Base-by-base conservation (phyloP, 441 rosid species). In the Syzygium syzygioides region DNA sequence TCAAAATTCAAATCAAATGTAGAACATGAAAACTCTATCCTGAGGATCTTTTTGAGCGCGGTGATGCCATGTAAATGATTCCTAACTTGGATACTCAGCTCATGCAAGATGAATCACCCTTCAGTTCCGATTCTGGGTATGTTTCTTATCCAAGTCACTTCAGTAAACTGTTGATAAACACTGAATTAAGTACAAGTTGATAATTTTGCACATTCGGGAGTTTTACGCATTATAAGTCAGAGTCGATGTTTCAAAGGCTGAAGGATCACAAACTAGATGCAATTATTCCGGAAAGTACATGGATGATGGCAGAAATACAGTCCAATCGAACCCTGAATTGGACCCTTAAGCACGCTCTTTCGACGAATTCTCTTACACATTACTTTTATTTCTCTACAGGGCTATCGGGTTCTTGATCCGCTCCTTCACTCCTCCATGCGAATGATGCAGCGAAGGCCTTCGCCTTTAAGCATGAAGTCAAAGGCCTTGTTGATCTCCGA, bases 401-500 rank as follows among this genome's bases (percentile, higher is more conserved):
- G 83, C n/a, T 76, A 11, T 5, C 26, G 59, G 59, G 59, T 53
- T 85, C 59, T 50, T 84, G 4, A 28, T 53, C 59, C n/a, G 25
- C 86, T 80, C 12, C 37, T 50, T 53, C 5, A 53, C 57, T 89
- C 71, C 55, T 86, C 90, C 91, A 92, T 91, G 23, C 86, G 86
- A 64, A 93, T 90, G 53, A 87, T 87, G 89, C 94, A 93, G 32
- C 93, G 87, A 53, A 93, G 89, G 80, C 94, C 86, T 85, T 92
- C 90, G 84, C 92, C 94, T 20, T 89, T 89, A 4, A 92, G 30
- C 95, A 91, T 93, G 86, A 76, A 86, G 15, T 92, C 93, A 17
- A 92, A 92, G 45, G 93, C 92, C 87, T 92, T 93, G 88, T 92
- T 94, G 89, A 92, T 93, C 54, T 92, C 90, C 10, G 90, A 92